Evolutionary conservation across 2,329 filamentous ascomycete species (phyloP).

Genomic region (Trichoderma asperellum): DNA sequence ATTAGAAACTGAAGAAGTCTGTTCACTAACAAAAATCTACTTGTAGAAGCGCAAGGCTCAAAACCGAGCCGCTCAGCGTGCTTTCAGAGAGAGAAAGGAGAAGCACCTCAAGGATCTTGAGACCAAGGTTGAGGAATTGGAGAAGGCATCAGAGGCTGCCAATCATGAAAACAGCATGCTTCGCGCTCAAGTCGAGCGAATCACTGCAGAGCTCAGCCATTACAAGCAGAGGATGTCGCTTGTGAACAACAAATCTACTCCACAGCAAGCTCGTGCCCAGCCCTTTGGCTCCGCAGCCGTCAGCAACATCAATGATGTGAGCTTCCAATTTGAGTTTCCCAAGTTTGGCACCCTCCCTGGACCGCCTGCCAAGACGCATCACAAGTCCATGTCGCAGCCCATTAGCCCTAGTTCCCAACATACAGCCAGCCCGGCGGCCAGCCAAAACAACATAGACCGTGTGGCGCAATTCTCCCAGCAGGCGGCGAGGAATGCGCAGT

Average conservation of each 20-base stretch:
- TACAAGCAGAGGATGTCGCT: constrained; percentile 85
- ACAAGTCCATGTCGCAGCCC: constrained; percentile 39
- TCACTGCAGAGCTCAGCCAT: constrained; percentile 82
- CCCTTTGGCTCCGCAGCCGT: constrained; percentile 53
- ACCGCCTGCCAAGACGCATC: constrained; percentile 40
- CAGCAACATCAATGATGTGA: constrained; percentile 70
- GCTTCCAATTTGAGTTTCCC: constrained; percentile 95
- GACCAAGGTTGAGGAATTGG: constrained; percentile 72
- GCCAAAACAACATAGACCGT: constrained; percentile 36
- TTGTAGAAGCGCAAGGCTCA: constrained; percentile 90
- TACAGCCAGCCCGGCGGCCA: constrained; percentile 38
- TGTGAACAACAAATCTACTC: constrained; percentile 44
- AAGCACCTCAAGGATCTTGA: constrained; percentile 87
- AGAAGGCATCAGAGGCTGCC: constrained; percentile 80
- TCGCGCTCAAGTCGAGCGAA: constrained; percentile 83
- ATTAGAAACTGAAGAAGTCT: constrained; percentile 25
- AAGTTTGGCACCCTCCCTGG: constrained; percentile 79
- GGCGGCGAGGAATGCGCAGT: constrained; percentile 33
- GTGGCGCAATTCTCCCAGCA: constrained; percentile 33
- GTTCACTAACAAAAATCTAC: constrained; percentile 3
- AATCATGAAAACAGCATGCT: constrained; percentile 85
- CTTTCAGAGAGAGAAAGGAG: constrained; percentile 93
- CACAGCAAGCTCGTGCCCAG: constrained; percentile 46
- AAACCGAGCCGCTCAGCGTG: constrained; percentile 88
- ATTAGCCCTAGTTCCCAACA: constrained; percentile 39